These are phyloP conservation scores for Xylariales sp. DNA, from an alignment of 2,329 filamentous ascomycete species.

Conservation along the genomic window DNA sequence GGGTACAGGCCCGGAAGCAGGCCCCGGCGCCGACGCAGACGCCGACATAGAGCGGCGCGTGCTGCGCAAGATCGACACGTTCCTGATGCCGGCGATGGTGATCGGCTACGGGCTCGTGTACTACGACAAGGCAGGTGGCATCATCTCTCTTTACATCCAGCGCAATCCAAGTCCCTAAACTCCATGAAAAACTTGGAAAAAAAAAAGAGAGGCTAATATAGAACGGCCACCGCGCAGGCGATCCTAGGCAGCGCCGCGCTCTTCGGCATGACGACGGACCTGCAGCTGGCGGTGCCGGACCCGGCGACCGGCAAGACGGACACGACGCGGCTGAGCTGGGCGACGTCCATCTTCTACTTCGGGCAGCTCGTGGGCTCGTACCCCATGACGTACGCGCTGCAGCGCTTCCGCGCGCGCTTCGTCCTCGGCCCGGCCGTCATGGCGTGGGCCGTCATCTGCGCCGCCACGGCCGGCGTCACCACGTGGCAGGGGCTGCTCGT, in stretches of 20 bases:
- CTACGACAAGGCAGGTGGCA: slow-evolving; percentile 69
- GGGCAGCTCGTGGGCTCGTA: slow-evolving; percentile 81
- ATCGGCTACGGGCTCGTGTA: slow-evolving; percentile 73
- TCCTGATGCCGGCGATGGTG: slow-evolving; percentile 75
- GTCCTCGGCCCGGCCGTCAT: slow-evolving; percentile 73
- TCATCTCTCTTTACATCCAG: too few relatives aligned
- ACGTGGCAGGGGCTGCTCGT: slow-evolving; percentile 72
- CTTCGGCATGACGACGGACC: slow-evolving; percentile 80
- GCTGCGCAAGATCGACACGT: slow-evolving; percentile 73
- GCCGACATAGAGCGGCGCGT: slow-evolving; percentile 65
- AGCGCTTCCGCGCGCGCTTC: slow-evolving; percentile 73
- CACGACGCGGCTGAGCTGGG: slow-evolving; percentile 78
- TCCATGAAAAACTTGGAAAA: too few relatives aligned
- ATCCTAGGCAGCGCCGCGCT: slow-evolving; percentile 79
- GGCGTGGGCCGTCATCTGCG: slow-evolving; percentile 74
- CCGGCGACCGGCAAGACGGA: slow-evolving; percentile 64
- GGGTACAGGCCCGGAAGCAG: slow-evolving; percentile 46
- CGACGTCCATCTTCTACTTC: slow-evolving; percentile 83
- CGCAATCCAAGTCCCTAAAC: too few relatives aligned
- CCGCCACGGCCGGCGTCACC: slow-evolving; percentile 75
- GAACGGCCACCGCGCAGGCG: slow-evolving; percentile 57
- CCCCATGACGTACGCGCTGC: slow-evolving; percentile 77
- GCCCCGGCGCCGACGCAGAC: not conserved
- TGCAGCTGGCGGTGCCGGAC: slow-evolving; percentile 67
- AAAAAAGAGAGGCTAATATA: too few relatives aligned